Conservation (phyloP, 768 basidiomycete genomes). For the Cystoderma amianthinum region DNA sequence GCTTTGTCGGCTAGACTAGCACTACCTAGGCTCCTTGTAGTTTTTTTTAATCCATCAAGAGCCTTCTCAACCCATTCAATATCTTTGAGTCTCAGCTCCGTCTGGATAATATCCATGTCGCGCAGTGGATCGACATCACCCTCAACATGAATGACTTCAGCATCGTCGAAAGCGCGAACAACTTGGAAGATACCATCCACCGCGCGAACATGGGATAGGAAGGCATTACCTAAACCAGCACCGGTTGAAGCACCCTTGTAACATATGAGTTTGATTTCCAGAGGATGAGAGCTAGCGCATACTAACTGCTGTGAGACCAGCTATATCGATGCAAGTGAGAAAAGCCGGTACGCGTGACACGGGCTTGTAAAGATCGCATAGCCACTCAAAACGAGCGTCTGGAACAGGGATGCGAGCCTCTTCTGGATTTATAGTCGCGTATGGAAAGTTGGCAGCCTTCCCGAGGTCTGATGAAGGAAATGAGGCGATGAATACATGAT, state of each 20-base stretch:
- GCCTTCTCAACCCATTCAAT: slow-evolving; percentile 98
- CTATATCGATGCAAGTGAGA: slow-evolving; percentile 97
- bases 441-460: slow-evolving; percentile 97
- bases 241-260: slow-evolving; percentile 90
- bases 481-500: neutral
- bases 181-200: slow-evolving; percentile 99
- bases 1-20: slow-evolving; percentile 87
- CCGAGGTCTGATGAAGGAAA: slow-evolving; percentile 58
- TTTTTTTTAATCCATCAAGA: slow-evolving; percentile 72
- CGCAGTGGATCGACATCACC: slow-evolving; percentile 94
- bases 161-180: slow-evolving; percentile 95
- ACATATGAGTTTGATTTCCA: neutral
- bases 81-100: slow-evolving; percentile 91
- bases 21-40: slow-evolving; percentile 63
- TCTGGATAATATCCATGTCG: slow-evolving; percentile 97
- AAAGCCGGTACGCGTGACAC: slow-evolving; percentile 83
- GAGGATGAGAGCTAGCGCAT: slow-evolving; percentile 1
- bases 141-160: slow-evolving; percentile 99
- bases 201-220: slow-evolving; percentile 94
- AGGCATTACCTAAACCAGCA: slow-evolving; percentile 95
- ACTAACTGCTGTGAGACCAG: slow-evolving; percentile 88
- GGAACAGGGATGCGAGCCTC: slow-evolving; percentile 96
- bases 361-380: slow-evolving; percentile 88
- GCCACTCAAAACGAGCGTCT: slow-evolving; percentile 91
- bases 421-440: slow-evolving; percentile 90